Evolutionary conservation across 805 yeast genomes (phyloP).

Genomic region (Myxozyma melibiosi): DNA sequence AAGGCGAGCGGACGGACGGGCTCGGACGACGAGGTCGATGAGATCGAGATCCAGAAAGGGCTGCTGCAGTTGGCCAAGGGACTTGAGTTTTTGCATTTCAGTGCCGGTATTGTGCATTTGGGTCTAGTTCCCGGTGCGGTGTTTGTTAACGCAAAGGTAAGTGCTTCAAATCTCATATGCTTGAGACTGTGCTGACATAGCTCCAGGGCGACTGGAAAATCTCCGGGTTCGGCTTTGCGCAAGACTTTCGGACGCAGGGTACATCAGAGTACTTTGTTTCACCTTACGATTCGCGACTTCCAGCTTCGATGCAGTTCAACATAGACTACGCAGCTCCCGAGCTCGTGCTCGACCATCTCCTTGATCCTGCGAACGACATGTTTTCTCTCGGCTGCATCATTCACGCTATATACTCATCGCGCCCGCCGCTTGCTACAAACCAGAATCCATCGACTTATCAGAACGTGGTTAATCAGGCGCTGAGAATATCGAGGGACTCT

Average conservation of each 20-base stretch:
- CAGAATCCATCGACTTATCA: constrained; percentile 54
- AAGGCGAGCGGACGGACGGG: constrained; percentile 34
- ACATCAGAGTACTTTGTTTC: constrained; percentile 65
- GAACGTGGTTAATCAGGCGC: constrained; percentile 45
- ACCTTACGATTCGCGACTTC: constrained; percentile 74
- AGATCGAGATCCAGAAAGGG: constrained; percentile 62
- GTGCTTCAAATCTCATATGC: neutral
- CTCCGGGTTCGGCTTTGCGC: constrained; percentile 70
- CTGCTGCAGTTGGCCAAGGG: constrained; percentile 76
- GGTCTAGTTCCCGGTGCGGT: constrained; percentile 78
- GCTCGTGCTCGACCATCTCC: constrained; percentile 62
- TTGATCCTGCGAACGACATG: constrained; percentile 72
- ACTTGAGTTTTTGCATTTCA: constrained; percentile 76
- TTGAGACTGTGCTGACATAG: no score
- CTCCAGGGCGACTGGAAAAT: constrained; percentile 87
- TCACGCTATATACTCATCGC: constrained; percentile 62
- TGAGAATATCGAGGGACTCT: constrained; percentile 46
- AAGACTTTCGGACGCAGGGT: constrained; percentile 44
- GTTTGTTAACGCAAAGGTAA: constrained; percentile 59
- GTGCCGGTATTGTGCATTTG: constrained; percentile 72
- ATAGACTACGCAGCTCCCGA: constrained; percentile 85
- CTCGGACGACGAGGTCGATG: constrained; percentile 58
- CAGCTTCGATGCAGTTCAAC: constrained; percentile 67
- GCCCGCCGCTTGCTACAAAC: constrained; percentile 52
- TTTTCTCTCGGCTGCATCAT: constrained; percentile 83